Evolutionary conservation across 495 filamentous ascomycete genomes (phyloP), one percentile per base, ranked within the genome.

Genomic region (Aspergillus ostianus): DNA sequence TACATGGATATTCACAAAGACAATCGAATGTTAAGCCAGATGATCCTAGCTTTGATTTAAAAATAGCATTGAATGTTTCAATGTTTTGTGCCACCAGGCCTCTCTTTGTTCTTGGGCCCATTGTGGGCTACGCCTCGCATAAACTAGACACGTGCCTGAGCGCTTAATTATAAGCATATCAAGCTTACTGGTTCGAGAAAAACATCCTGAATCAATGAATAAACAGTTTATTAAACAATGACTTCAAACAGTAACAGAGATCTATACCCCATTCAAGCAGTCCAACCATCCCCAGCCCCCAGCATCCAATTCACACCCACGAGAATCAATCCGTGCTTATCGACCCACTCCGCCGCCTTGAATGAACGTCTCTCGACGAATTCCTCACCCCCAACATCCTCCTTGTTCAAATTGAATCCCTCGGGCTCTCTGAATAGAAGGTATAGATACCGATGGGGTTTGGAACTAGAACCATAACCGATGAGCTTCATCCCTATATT

Each of bases 351-450:
- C 13, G 52, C 46, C 0, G 63, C 63, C n/a, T 29, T 4, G 48
- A 65, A 65, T 15, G 59, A 65, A 1, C 59, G 59, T 8, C 63
- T 47, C 52, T 61, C 46, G 1, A 58, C 55, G 53, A 65, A 65
- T 45, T 65, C 63, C 53, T 65, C 59, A 4, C 63, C 63, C 0
- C 63, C 63, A n/a, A 65, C 56, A 44, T 65, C 63, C 21, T 59
- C 63, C 48, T 59, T 65, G 17, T 9, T 8, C 2, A 62, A 53
- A 3, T 19, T 17, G 6, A 65, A 45, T 2, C 55, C 48, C 18
- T 49, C 44, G 0, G 59, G 63, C 30, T 65, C 63, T 18, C 63
- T 45, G 30, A 61, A 65, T 5, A 65, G 53, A 2, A 65, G 53
- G 53, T 59, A 65, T 15, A 65, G 55, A 18, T 65, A 65, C 2